Percentiles rank a stretch among this genome's conserved stretches.
phyloP scores from a whole-genome alignment of 148 eudicot species.

The Chenopodium quinoa region DNA sequence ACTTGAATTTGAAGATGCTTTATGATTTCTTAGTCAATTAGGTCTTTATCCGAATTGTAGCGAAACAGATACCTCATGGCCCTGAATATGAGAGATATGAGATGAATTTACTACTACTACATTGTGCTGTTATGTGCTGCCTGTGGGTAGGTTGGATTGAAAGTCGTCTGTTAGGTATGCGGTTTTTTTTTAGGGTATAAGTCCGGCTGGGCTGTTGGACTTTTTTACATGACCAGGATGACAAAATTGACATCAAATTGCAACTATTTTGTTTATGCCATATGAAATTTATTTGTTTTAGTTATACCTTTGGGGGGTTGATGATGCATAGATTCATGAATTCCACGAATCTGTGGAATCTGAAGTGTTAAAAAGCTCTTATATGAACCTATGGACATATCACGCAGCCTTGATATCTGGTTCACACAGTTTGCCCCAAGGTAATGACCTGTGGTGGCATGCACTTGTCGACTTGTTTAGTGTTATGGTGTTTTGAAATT shows the following conservation, averaged over 20 bases:
- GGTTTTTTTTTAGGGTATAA: neutral
- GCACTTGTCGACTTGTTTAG: slow-evolving; percentile 13
- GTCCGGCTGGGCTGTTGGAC: slow-evolving; percentile 15
- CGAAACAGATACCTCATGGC: neutral
- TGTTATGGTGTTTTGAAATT: neutral
- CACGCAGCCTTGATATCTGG: slow-evolving; percentile 18
- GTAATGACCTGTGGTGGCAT: slow-evolving; percentile 26
- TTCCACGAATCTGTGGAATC: slow-evolving; percentile 10
- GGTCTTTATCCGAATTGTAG: neutral
- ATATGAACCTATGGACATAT: slow-evolving; percentile 8
- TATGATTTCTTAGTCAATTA: neutral
- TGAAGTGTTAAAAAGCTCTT: slow-evolving; percentile 2
- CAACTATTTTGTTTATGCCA: neutral
- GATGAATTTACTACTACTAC: slow-evolving; percentile 4
- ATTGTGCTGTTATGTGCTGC: neutral
- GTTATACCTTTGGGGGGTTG: slow-evolving; percentile 4
- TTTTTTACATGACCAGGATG: slow-evolving; percentile 3
- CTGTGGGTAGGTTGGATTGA: neutral
- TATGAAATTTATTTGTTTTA: neutral
- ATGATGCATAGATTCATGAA: slow-evolving; percentile 3
- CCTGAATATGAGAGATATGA: slow-evolving; percentile 11
- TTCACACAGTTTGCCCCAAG: slow-evolving; percentile 17
- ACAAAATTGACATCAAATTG: neutral
- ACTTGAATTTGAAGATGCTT: neutral
- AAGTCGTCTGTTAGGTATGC: neutral